Evolutionary conservation across 2,329 filamentous ascomycete species (phyloP), one percentile per base, ranked within the genome.

Genomic region (Penicillium sp.): DNA sequence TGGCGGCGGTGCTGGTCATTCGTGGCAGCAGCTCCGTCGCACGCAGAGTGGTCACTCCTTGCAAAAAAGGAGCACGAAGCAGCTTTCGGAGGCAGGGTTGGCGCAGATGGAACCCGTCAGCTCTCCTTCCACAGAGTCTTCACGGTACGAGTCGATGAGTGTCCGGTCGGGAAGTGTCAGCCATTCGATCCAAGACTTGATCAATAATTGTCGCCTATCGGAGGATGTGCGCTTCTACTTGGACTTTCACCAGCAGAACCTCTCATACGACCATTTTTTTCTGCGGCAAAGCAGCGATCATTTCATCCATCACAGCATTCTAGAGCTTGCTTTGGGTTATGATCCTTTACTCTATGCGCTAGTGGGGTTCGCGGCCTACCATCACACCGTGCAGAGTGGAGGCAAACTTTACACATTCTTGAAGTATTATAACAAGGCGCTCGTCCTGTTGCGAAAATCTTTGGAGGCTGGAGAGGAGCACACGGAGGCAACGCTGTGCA

Each of bases 321-420:
- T 90, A 18, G 82, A 82, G 36, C 75, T 86, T 46, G 90, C 91
- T 0, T 66, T 90, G 42, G 79, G 80, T 66, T 85, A 90, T 63
- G 86, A 95, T 52, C 82, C 90, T 5, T 74, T 97, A 9, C 77
- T 96, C 4, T 90, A 95, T 65, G 90, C 90, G 0, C 73, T 96
- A 4, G 86, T 90, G 8, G 89, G 86, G 0, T 97, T 96, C 65
- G 79, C 91, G 9, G 88, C 90, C 0, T 97, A 96, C 62, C 89
- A 95, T 57, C 79, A 85, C 56, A 86, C 86, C 1, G 67, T 96
- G 42, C 77, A 78, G 35, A 81, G 84, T 42, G 74, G 83, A 42
- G 88, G 86, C 24, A 84, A 83, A 55, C 82, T 97, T 26, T 79
- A 86, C 51, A 83, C 86, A 45, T 97, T 97, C 59, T 75, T 97